These are phyloP conservation scores for Xylaria hypoxylon DNA, from an alignment of 2,329 filamentous ascomycete species.

Conservation along the genomic window DNA sequence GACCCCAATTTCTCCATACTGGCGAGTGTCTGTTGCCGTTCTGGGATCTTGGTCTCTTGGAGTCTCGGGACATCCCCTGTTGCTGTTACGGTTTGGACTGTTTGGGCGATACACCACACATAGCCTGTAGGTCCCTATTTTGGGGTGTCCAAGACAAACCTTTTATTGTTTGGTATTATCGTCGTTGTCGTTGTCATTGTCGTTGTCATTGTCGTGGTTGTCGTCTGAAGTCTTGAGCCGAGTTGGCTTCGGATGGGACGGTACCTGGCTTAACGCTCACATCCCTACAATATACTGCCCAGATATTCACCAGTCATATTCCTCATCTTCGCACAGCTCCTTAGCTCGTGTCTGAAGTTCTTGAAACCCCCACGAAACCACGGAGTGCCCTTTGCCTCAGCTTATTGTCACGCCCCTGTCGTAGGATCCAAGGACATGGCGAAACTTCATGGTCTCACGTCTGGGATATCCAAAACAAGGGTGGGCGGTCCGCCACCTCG, in stretches of 20 bases:
- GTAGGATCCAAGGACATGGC: slow-evolving; percentile 38
- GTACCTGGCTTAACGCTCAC: slow-evolving; percentile 6
- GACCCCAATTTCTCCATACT: slow-evolving; percentile 36
- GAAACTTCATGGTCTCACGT: slow-evolving; percentile 40
- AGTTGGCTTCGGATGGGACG: slow-evolving; percentile 17
- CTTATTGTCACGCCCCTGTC: slow-evolving; percentile 35
- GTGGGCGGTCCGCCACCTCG: slow-evolving; percentile 43
- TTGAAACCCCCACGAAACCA: slow-evolving; percentile 50
- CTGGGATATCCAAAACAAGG: slow-evolving; percentile 35
- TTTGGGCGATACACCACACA: slow-evolving; percentile 4
- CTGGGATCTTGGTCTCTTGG: slow-evolving; percentile 38
- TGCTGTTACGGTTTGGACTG: slow-evolving; percentile 1
- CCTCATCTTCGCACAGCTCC: slow-evolving; percentile 18
- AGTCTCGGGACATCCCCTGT: slow-evolving; percentile 33
- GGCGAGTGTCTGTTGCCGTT: slow-evolving; percentile 39
- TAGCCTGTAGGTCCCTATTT: slow-evolving; percentile 22
- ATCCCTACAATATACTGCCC: not conserved
- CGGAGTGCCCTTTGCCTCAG: slow-evolving; percentile 43
- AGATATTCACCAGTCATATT: not conserved
- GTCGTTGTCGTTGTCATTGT: slow-evolving; percentile 8
- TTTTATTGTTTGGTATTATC: slow-evolving; percentile 13
- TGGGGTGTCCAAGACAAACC: not conserved
- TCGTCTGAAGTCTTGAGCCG: slow-evolving; percentile 13
- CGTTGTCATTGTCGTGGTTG: slow-evolving; percentile 14
- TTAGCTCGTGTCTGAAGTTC: slow-evolving; percentile 42